These are phyloP conservation scores for Macrophomina phaseolina DNA, from an alignment of 2,329 filamentous ascomycete species.

Conservation along the genomic window DNA sequence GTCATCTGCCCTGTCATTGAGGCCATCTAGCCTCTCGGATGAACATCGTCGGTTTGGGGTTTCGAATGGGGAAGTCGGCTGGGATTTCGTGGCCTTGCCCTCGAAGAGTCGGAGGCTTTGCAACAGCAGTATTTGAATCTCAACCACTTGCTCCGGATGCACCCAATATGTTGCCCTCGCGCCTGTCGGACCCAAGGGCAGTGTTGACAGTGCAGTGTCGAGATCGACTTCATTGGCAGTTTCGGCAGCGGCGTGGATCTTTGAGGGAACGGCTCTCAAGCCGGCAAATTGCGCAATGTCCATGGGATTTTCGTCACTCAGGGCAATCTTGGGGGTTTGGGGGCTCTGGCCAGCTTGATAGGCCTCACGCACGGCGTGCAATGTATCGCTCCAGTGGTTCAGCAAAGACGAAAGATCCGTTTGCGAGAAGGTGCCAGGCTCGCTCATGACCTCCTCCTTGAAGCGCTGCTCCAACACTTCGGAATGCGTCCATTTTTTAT, in stretches of 20 bases:
- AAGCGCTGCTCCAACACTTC: conserved; percentile 68
- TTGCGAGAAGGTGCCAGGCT: conserved; percentile 74
- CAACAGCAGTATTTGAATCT: conserved; percentile 58
- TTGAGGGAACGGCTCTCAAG: conserved; percentile 28
- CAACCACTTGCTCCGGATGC: conserved; percentile 59
- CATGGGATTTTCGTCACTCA: conserved; percentile 18
- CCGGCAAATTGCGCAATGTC: conserved; percentile 20
- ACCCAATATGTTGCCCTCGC: conserved; percentile 60
- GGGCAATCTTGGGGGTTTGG: conserved; percentile 26
- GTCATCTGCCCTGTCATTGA: conserved; percentile 40
- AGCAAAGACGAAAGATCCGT: conserved; percentile 64
- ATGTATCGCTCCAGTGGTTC: conserved; percentile 55
- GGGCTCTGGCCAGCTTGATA: conserved; percentile 43
- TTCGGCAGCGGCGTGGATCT: conserved; percentile 48
- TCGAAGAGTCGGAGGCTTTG: conserved; percentile 54
- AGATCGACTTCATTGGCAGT: conserved; percentile 53
- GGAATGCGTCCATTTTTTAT: conserved; percentile 85
- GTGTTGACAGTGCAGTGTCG: conserved; percentile 55
- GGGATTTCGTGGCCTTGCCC: conserved; percentile 29
- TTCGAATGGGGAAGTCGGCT: conserved; percentile 32
- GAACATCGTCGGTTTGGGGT: conserved; percentile 38
- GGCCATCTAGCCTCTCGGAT: conserved; percentile 34
- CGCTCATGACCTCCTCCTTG: conserved; percentile 67
- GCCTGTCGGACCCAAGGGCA: conserved; percentile 53
- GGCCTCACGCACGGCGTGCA: conserved; percentile 51